Evolutionary conservation across 257 asterid species (phyloP).

Genomic region (Oldenlandia corymbosa): DNA sequence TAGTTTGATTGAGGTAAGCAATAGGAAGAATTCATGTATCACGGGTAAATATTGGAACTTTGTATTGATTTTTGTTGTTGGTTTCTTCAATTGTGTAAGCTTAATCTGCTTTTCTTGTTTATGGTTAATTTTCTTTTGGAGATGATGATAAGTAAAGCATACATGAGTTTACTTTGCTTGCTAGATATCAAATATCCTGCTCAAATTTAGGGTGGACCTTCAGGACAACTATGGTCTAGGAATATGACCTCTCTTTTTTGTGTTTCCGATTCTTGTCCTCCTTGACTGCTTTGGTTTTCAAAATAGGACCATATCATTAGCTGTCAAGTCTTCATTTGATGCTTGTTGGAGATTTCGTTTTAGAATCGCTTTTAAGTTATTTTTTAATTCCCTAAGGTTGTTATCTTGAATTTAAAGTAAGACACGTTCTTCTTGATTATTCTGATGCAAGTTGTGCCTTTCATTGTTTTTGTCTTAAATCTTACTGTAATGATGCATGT

Average conservation of each 20-base stretch:
- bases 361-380: no score
- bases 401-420: background rate
- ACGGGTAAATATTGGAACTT: slow-evolving; percentile 4
- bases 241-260: background rate
- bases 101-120: background rate
- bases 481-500: background rate
- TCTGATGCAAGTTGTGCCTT: background rate
- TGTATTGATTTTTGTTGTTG: background rate
- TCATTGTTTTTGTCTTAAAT: background rate
- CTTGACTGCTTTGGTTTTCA: background rate
- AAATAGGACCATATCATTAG: background rate
- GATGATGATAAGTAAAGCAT: background rate
- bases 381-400: background rate
- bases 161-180: background rate
- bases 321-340: background rate
- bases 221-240: background rate
- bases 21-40: background rate
- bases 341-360: background rate
- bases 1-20: slow-evolving; percentile 32
- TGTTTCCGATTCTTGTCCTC: background rate
- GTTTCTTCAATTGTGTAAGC: background rate
- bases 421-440: background rate
- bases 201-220: background rate
- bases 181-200: background rate
- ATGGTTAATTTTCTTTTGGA: background rate